Conservation (phyloP, 768 basidiomycete species). For the Podaxis sp. region DNA sequence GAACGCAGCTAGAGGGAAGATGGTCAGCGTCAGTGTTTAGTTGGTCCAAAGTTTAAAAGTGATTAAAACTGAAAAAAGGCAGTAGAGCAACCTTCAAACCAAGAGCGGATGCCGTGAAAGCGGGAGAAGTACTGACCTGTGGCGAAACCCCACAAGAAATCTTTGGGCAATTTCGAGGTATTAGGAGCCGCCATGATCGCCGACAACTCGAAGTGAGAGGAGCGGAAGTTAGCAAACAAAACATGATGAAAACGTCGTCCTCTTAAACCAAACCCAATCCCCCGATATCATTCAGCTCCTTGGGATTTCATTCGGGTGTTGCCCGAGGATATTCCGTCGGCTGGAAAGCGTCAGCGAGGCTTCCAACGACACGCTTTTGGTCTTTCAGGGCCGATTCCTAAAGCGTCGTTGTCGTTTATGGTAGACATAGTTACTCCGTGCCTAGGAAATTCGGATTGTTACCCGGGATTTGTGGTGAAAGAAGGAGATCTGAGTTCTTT, state of each 20-base stretch:
- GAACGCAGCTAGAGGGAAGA: slow-evolving; percentile 49
- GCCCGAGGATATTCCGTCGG: slow-evolving; percentile 51
- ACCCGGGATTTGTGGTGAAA: slow-evolving; percentile 20
- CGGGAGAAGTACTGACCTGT: slow-evolving; percentile 45
- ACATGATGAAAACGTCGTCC: slow-evolving; percentile 22
- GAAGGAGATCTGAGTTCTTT: slow-evolving; percentile 11
- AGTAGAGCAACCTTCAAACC: background rate
- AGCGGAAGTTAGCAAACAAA: slow-evolving; percentile 28
- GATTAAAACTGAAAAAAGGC: background rate
- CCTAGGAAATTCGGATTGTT: slow-evolving; percentile 20
- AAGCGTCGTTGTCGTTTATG: slow-evolving; percentile 23
- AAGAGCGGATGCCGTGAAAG: background rate
- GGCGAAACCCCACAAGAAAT: slow-evolving; percentile 72
- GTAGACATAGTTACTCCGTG: slow-evolving; percentile 31
- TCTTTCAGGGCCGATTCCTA: slow-evolving; percentile 19
- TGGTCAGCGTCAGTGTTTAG: slow-evolving; percentile 4
- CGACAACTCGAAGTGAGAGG: slow-evolving; percentile 22
- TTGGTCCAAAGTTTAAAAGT: slow-evolving; percentile 3
- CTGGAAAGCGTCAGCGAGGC: slow-evolving; percentile 18
- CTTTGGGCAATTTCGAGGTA: slow-evolving; percentile 45
- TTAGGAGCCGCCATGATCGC: slow-evolving; percentile 30
- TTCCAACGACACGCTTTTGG: slow-evolving; percentile 24
- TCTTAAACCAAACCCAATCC: slow-evolving; percentile 41
- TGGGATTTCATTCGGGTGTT: slow-evolving; percentile 31
- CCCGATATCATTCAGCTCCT: slow-evolving; percentile 43